Evolutionary conservation across 2,329 filamentous ascomycete species (phyloP).

Genomic region (Ophiostoma sp.): DNA sequence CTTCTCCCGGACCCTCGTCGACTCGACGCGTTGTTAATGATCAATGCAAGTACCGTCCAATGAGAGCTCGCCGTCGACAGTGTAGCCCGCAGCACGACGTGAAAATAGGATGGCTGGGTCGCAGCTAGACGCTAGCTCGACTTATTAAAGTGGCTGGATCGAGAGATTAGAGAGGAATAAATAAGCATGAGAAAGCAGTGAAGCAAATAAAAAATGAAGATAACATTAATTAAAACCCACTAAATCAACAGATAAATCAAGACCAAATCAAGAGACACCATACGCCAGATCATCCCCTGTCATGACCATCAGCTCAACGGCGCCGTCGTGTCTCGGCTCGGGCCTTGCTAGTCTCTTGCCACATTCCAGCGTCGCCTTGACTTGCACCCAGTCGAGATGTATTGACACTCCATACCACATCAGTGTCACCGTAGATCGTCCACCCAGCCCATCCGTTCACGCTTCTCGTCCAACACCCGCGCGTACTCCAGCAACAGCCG

Average conservation of each 20-base stretch:
- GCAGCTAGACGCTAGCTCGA: not conserved
- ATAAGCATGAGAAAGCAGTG: not conserved
- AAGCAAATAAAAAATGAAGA: not conserved
- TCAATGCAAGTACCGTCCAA: not conserved
- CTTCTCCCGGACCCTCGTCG: not conserved
- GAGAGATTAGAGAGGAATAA: not conserved
- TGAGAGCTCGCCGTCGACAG: not conserved
- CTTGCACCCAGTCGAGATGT: too few species aligned
- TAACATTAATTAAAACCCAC: not conserved
- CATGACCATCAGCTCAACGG: not conserved
- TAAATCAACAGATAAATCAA: not conserved
- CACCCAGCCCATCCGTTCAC: conserved; percentile 52
- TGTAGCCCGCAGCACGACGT: not conserved
- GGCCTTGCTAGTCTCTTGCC: conserved; percentile 1
- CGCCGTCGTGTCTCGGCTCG: not conserved
- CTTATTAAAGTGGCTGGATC: not conserved
- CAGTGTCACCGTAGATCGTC: conserved; percentile 38
- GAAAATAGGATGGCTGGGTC: conserved; percentile 4
- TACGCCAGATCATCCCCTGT: not conserved
- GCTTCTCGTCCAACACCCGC: conserved; percentile 46
- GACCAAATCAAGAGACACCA: not conserved
- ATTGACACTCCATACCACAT: too few species aligned
- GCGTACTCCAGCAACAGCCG: conserved; percentile 61
- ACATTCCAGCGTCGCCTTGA: conserved; percentile 1
- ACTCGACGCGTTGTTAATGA: not conserved